phyloP scores from a whole-genome alignment of 2,329 filamentous ascomycete genomes.

The Neonectria neomacrospora region DNA sequence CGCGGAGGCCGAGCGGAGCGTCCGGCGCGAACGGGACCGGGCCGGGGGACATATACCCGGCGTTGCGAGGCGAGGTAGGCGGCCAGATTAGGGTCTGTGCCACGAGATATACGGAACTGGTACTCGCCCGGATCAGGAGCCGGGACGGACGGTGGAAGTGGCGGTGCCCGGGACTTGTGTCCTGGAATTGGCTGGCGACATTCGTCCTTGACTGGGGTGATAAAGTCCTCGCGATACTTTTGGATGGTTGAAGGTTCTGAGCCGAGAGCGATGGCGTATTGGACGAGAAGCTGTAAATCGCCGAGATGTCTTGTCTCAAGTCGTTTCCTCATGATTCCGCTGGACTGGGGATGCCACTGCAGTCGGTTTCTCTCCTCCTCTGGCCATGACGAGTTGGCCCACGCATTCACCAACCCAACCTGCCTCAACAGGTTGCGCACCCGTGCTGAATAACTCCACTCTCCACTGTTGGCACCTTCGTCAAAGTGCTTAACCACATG shows the following conservation, averaged over 20 bases:
- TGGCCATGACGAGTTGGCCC: conserved; percentile 51
- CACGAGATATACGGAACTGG: conserved; percentile 52
- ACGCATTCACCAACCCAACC: conserved; percentile 49
- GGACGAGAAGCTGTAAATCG: conserved; percentile 52
- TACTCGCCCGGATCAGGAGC: conserved; percentile 48
- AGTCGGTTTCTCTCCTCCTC: conserved; percentile 50
- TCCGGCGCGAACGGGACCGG: conserved; percentile 45
- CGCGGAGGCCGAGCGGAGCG: conserved; percentile 47
- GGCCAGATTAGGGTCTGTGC: conserved; percentile 48
- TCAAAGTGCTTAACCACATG: conserved; percentile 62
- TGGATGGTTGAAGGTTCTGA: conserved; percentile 45
- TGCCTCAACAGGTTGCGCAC: conserved; percentile 59
- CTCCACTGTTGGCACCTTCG: conserved; percentile 52
- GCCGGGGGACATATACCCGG: conserved; percentile 46
- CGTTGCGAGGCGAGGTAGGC: conserved; percentile 52
- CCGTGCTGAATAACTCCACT: conserved; percentile 58
- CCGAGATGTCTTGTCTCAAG: conserved; percentile 59
- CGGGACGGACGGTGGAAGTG: conserved; percentile 38
- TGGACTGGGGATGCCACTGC: conserved; percentile 56
- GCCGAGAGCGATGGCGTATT: conserved; percentile 54
- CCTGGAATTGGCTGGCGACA: conserved; percentile 51
- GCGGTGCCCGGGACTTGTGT: conserved; percentile 45
- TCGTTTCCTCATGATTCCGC: conserved; percentile 55
- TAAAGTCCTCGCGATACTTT: conserved; percentile 49
- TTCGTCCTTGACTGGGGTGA: conserved; percentile 50